phyloP scores from a whole-genome alignment of 2,329 filamentous ascomycete genomes.

The Diaporthe australafricana region DNA sequence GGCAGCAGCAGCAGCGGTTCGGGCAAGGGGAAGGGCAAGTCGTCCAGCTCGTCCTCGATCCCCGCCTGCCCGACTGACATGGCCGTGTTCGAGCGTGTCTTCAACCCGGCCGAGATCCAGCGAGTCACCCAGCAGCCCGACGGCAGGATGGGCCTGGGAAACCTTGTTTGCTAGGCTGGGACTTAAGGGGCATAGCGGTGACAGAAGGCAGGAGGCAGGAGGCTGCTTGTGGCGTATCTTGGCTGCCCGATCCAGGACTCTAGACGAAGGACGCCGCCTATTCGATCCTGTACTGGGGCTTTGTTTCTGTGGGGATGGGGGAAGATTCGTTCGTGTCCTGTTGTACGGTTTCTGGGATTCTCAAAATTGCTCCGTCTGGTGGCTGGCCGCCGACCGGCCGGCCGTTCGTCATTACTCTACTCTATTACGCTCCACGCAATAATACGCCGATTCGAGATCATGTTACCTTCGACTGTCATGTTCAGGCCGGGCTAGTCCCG shows the following conservation, averaged over 20 bases:
- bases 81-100: slow-evolving; percentile 65
- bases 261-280: slow-evolving; percentile 24
- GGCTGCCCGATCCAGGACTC: slow-evolving; percentile 12
- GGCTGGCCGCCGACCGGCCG: slow-evolving; percentile 8
- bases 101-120: slow-evolving; percentile 61
- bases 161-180: slow-evolving; percentile 54
- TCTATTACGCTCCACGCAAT: slow-evolving; percentile 5
- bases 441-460: neutral
- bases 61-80: slow-evolving; percentile 54
- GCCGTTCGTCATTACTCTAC: neutral
- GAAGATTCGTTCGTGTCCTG: neutral
- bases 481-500: neutral
- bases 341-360: neutral
- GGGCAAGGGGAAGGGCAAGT: slow-evolving; percentile 36
- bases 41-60: slow-evolving; percentile 35
- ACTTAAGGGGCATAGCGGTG: neutral
- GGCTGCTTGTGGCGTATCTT: slow-evolving; percentile 10
- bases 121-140: slow-evolving; percentile 63
- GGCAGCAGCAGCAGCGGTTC: slow-evolving; percentile 40
- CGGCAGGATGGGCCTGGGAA: slow-evolving; percentile 65
- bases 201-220: neutral
- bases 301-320: neutral
- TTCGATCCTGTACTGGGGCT: neutral
- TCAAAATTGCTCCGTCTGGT: slow-evolving; percentile 15
- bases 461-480: neutral